Conservation (phyloP, 2,329 filamentous ascomycete genomes). For the Colletotrichum coccodes region DNA sequence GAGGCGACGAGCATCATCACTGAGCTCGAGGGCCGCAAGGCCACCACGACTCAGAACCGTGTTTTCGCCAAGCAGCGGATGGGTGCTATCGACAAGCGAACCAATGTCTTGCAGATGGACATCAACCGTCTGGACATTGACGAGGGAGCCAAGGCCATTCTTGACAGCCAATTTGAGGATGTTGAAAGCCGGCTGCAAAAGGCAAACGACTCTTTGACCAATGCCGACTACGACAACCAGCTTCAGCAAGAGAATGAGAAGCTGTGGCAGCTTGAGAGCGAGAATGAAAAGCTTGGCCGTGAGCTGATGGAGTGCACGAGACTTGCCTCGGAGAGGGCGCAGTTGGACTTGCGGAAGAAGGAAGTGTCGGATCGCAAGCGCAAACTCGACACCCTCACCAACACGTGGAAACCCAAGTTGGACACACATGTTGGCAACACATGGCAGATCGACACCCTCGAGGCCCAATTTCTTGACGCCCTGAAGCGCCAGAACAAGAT, state of each 20-base stretch:
- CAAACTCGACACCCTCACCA: slow-evolving; percentile 80
- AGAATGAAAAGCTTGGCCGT: slow-evolving; percentile 76
- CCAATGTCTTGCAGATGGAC: slow-evolving; percentile 72
- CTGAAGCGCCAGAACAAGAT: slow-evolving; percentile 66
- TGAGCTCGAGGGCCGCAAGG: slow-evolving; percentile 78
- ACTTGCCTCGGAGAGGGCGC: slow-evolving; percentile 83
- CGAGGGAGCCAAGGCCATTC: slow-evolving; percentile 82
- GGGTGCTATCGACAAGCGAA: slow-evolving; percentile 76
- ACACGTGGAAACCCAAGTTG: slow-evolving; percentile 79
- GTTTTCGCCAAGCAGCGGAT: slow-evolving; percentile 79
- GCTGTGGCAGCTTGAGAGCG: slow-evolving; percentile 76
- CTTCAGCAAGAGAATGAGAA: slow-evolving; percentile 73
- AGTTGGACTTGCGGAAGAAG: slow-evolving; percentile 84
- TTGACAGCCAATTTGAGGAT: slow-evolving; percentile 80
- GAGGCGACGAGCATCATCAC: slow-evolving; percentile 78
- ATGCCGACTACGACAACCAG: slow-evolving; percentile 75
- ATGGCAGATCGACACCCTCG: slow-evolving; percentile 78
- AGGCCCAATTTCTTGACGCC: slow-evolving; percentile 74
- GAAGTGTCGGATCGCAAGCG: slow-evolving; percentile 79
- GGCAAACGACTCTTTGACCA: slow-evolving; percentile 70
- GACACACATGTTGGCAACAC: slow-evolving; percentile 68
- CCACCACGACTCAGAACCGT: slow-evolving; percentile 78
- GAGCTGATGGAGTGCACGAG: slow-evolving; percentile 87
- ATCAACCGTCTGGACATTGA: slow-evolving; percentile 82
- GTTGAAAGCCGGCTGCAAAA: slow-evolving; percentile 70